Base-by-base conservation (phyloP, 164 flowering plant species). In the Echeveria elegans region DNA sequence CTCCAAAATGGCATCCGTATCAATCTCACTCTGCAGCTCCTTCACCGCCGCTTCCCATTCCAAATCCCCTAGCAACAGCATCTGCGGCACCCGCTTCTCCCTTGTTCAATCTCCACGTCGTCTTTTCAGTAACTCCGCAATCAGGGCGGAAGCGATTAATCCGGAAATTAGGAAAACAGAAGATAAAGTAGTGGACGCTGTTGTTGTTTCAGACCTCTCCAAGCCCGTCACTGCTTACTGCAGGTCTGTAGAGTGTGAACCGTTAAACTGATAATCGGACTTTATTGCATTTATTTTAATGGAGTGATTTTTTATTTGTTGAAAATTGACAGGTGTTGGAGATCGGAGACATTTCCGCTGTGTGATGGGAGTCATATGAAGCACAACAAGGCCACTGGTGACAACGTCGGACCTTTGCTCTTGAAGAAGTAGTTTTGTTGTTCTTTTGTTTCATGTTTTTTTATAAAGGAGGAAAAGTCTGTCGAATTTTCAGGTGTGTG, bases 371-470 rank as follows among this genome's bases (percentile, higher is more conserved):
- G 81, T 71, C 98, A 92, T 75, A 88, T 84, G 72, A 92, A 89
- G 87, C 93, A 92, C 80, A 92, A 92, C 81, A 89, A 92, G 74
- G 95, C 86, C 12, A 86, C 87, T 36, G 98, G 98, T 23, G 96
- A 92, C 71, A 92, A 89, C 28, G 96, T 92, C 62, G 98, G 98
- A 15, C 98, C 98, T 47, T 73, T 92, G 79, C 88, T 89, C 40
- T 69, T 92, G 73, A 92, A 92, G 81, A 88, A 88, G 73, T 68
- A 80, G 77, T 78, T 28, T 12, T 21, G 12, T 21, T 23, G n/a
- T 21, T 50, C 26, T 6, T 50, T 5, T 10, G 18, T 12, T 43
- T 43, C 12, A 26, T 21, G 5, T 50, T 47, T 47, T 11, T 53
- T 24, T 1, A 24, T 1, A 26, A 53, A 11, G 0, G 1, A 4